A percentile compares a stretch with the other conserved stretches of the same genome.
These are phyloP conservation scores for Exophiala calicioides DNA, from an alignment of 2,329 filamentous ascomycete genomes.

Conservation along the genomic window DNA sequence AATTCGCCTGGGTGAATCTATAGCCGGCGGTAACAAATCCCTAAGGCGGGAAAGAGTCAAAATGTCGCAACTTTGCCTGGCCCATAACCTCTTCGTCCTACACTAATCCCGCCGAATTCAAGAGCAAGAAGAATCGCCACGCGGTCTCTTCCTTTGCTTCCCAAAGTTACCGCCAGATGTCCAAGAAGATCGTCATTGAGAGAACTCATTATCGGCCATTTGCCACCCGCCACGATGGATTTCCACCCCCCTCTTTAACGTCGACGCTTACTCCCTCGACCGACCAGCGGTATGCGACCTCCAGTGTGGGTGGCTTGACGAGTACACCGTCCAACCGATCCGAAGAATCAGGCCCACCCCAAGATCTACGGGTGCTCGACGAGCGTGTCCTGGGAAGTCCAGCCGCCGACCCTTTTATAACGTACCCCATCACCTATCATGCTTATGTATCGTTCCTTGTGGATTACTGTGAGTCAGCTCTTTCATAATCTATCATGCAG, in stretches of 20 bases:
- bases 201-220: slow-evolving; percentile 22
- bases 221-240: background rate
- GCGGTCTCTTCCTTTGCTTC: slow-evolving; percentile 24
- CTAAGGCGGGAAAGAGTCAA: too few species aligned
- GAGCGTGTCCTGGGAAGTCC: slow-evolving; percentile 16
- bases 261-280: too few species aligned
- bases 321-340: too few species aligned
- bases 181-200: slow-evolving; percentile 18
- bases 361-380: slow-evolving; percentile 6
- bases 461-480: slow-evolving; percentile 20
- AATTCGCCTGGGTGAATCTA: too few species aligned
- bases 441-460: slow-evolving; percentile 21
- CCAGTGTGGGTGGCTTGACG: too few species aligned
- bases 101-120: slow-evolving; percentile 20
- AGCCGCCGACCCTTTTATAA: slow-evolving; percentile 14
- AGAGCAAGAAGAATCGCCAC: slow-evolving; percentile 19
- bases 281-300: too few species aligned
- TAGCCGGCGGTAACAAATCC: too few species aligned
- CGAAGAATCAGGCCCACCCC: background rate
- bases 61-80: slow-evolving; percentile 14
- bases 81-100: slow-evolving; percentile 23
- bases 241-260: slow-evolving; percentile 3
- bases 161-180: slow-evolving; percentile 22
- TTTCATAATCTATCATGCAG: too few species aligned
- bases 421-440: slow-evolving; percentile 12